Conservation (phyloP, 2,329 filamentous ascomycete species). For the Didymella segeticola region DNA sequence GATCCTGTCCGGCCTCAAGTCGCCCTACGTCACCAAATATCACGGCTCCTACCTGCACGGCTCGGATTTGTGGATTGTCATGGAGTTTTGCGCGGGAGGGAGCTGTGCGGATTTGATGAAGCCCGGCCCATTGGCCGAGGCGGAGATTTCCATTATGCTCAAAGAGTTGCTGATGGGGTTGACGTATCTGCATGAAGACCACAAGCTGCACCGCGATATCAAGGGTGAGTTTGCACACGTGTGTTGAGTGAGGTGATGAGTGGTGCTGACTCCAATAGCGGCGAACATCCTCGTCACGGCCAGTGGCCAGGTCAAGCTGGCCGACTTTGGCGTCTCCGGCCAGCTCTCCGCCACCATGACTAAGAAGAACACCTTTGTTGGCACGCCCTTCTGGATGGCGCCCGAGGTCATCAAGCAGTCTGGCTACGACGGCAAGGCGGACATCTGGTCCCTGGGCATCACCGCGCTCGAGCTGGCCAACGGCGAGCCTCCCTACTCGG, state of each 20-base stretch:
- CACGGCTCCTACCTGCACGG: slow-evolving; percentile 96
- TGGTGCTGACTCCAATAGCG: slow-evolving; percentile 60
- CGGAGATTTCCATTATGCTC: slow-evolving; percentile 96
- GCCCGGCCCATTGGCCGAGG: slow-evolving; percentile 86
- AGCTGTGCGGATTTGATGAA: slow-evolving; percentile 97
- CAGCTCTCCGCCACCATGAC: slow-evolving; percentile 98
- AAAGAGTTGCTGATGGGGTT: slow-evolving; percentile 87
- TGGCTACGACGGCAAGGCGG: slow-evolving; percentile 96
- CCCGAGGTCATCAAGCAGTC: slow-evolving; percentile 99
- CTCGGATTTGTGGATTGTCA: slow-evolving; percentile 97
- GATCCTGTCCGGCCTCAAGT: slow-evolving; percentile 94
- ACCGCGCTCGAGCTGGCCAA: slow-evolving; percentile 91
- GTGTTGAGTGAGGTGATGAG: not conserved
- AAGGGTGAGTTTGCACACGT: slow-evolving; percentile 69
- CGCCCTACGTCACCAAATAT: slow-evolving; percentile 96
- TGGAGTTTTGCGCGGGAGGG: slow-evolving; percentile 98
- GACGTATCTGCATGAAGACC: slow-evolving; percentile 92
- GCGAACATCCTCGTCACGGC: slow-evolving; percentile 90
- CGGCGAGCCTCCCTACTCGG: slow-evolving; percentile 91
- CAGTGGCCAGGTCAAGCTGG: slow-evolving; percentile 94
- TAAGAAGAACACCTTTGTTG: slow-evolving; percentile 99
- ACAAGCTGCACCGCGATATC: slow-evolving; percentile 95
- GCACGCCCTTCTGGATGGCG: slow-evolving; percentile 99
- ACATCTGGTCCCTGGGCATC: slow-evolving; percentile 97
- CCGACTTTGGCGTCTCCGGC: slow-evolving; percentile 95